Conservation (phyloP, 495 filamentous ascomycete genomes). For the Trichocladium antarcticum region DNA sequence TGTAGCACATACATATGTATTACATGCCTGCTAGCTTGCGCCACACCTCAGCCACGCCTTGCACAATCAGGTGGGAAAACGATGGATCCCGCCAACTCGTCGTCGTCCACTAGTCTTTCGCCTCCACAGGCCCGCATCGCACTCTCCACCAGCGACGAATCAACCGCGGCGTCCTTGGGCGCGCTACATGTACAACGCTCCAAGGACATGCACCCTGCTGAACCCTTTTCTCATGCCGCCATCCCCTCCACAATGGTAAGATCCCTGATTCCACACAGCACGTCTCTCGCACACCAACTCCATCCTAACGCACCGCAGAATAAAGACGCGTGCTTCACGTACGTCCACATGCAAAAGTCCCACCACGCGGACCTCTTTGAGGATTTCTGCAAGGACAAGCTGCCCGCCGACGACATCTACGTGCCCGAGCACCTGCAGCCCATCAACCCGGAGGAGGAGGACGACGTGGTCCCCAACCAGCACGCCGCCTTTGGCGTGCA, state of each 20-base stretch:
- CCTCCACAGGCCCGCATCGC: constrained; percentile 6
- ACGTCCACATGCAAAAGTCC: constrained; percentile 74
- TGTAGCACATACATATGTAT: too few species aligned
- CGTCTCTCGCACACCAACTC: neutral
- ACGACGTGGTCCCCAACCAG: constrained; percentile 94
- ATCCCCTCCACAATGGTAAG: constrained; percentile 8
- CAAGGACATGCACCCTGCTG: neutral
- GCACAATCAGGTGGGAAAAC: neutral
- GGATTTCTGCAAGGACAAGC: constrained; percentile 62
- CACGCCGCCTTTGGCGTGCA: constrained; percentile 94
- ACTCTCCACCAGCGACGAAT: neutral
- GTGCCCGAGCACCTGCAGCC: constrained; percentile 83
- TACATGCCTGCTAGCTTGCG: too few species aligned
- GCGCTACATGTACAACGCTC: neutral
- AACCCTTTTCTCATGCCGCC: neutral
- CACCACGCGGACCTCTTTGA: constrained; percentile 86
- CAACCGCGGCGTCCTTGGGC: neutral
- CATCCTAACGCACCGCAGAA: constrained; percentile 41
- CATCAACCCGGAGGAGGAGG: constrained; percentile 92
- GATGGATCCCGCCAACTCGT: neutral
- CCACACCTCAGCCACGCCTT: too few species aligned
- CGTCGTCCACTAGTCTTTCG: neutral
- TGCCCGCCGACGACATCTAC: constrained; percentile 71
- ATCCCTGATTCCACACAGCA: too few species aligned
- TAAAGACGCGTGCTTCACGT: constrained; percentile 79